Percentiles rank a stretch among this genome's conserved stretches.
Evolutionary conservation across 2,329 filamentous ascomycete genomes (phyloP).

Genomic region (Ophioceras dolichostomum): DNA sequence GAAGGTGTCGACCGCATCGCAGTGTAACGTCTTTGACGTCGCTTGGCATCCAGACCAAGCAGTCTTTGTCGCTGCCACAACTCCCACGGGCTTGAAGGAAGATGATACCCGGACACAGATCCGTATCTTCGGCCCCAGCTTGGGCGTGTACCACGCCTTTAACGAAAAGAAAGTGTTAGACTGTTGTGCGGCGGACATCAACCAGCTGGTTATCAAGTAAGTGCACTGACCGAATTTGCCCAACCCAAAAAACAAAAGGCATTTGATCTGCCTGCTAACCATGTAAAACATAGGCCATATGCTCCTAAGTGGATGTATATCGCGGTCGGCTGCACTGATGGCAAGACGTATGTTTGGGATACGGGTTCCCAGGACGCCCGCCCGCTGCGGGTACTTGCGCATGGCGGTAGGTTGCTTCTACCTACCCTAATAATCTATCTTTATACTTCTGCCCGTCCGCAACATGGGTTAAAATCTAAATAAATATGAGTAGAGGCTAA

Average conservation of each 20-base stretch:
- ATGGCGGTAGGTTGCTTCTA: slow-evolving; percentile 32
- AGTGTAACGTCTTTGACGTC: slow-evolving; percentile 52
- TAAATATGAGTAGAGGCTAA: too few relatives aligned
- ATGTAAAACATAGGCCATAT: slow-evolving; percentile 29
- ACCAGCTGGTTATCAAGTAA: slow-evolving; percentile 44
- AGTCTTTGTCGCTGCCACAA: slow-evolving; percentile 45
- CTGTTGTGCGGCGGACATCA: slow-evolving; percentile 48
- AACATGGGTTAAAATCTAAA: too few relatives aligned
- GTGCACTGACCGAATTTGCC: too few relatives aligned
- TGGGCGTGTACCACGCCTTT: slow-evolving; percentile 18
- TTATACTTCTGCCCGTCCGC: too few relatives aligned
- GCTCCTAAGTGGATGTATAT: slow-evolving; percentile 37
- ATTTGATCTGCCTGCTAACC: slow-evolving; percentile 10
- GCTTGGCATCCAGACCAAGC: slow-evolving; percentile 45
- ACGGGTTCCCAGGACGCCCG: slow-evolving; percentile 36
- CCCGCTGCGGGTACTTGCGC: slow-evolving; percentile 41
- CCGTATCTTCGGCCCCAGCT: slow-evolving; percentile 31
- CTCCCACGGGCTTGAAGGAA: slow-evolving; percentile 33
- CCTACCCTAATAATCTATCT: too few relatives aligned
- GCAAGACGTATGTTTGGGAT: slow-evolving; percentile 52
- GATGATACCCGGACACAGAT: slow-evolving; percentile 40
- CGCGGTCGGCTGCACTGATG: slow-evolving; percentile 49
- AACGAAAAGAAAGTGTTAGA: slow-evolving; percentile 41
- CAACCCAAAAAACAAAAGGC: background rate
- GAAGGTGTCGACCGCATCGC: slow-evolving; percentile 35